These are phyloP conservation scores for Spongospora subterranea DNA, from an alignment of 208 protist species.

Conservation along the genomic window DNA sequence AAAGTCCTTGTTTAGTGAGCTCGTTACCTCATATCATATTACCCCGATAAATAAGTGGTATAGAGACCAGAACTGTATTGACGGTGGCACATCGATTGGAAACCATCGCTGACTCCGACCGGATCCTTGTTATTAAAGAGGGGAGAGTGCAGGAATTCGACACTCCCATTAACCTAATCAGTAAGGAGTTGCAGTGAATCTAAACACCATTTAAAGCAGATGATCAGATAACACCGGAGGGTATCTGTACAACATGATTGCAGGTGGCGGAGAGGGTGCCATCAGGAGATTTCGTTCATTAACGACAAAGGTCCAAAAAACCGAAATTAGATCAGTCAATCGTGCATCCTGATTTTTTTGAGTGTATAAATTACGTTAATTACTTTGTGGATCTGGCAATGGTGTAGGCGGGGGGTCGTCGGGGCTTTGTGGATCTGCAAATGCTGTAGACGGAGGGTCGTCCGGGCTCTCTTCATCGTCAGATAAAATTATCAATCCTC, in stretches of 20 bases:
- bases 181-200: background rate
- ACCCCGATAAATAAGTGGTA: constrained; percentile 60
- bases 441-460: too few relatives aligned
- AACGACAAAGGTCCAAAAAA: too few relatives aligned
- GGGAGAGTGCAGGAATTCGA: constrained; percentile 77
- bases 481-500: too few relatives aligned
- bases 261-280: background rate
- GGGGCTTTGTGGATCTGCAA: too few relatives aligned
- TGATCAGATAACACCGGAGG: background rate
- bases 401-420: too few relatives aligned
- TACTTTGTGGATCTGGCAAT: too few relatives aligned
- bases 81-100: constrained; percentile 79
- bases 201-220: background rate
- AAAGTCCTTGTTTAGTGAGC: constrained; percentile 45
- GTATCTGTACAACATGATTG: constrained; percentile 8
- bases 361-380: too few relatives aligned
- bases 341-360: too few relatives aligned
- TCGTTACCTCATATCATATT: constrained; percentile 76
- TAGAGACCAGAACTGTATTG: constrained; percentile 72
- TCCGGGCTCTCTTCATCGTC: too few relatives aligned
- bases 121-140: constrained; percentile 78
- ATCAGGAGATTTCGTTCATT: background rate
- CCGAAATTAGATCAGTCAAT: too few relatives aligned
- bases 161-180: constrained; percentile 64
- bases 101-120: constrained; percentile 79